Evolutionary conservation across 768 basidiomycete genomes (phyloP).

Genomic region (Termitomyces sp.): DNA sequence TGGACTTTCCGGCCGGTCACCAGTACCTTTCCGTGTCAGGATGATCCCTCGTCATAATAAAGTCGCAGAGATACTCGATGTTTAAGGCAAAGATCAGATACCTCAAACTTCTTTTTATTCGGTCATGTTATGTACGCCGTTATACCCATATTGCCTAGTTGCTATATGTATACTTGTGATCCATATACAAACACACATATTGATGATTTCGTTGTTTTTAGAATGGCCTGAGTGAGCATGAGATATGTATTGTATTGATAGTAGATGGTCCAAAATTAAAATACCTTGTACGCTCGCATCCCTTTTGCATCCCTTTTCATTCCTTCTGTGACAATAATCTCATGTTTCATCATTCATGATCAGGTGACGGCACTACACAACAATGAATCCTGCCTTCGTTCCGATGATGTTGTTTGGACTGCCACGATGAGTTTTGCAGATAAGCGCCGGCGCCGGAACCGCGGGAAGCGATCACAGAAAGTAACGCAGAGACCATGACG

Average conservation of each 20-base stretch:
- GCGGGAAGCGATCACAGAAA: neutral
- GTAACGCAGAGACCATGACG: neutral
- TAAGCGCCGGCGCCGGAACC: neutral
- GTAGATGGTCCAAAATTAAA: too few species aligned
- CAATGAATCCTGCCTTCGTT: neutral
- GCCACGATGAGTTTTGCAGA: too few species aligned
- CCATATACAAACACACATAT: neutral
- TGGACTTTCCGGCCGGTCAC: conserved; percentile 42
- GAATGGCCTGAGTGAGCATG: neutral
- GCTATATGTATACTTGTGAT: conserved; percentile 2
- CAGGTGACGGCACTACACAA: neutral
- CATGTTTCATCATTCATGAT: too few species aligned
- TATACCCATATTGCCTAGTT: neutral
- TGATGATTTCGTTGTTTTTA: neutral
- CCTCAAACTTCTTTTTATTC: neutral
- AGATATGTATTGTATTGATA: too few species aligned
- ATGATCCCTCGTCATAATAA: conserved; percentile 28
- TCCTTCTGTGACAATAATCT: neutral
- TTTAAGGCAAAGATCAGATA: neutral
- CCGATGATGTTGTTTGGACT: too few species aligned
- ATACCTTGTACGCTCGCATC: neutral
- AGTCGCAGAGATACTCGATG: conserved; percentile 21
- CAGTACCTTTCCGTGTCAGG: conserved; percentile 37
- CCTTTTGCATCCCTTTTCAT: neutral
- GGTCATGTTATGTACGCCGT: neutral